Conservation (phyloP, 768 basidiomycete species). For the Sporobolomyces phaffii region DNA sequence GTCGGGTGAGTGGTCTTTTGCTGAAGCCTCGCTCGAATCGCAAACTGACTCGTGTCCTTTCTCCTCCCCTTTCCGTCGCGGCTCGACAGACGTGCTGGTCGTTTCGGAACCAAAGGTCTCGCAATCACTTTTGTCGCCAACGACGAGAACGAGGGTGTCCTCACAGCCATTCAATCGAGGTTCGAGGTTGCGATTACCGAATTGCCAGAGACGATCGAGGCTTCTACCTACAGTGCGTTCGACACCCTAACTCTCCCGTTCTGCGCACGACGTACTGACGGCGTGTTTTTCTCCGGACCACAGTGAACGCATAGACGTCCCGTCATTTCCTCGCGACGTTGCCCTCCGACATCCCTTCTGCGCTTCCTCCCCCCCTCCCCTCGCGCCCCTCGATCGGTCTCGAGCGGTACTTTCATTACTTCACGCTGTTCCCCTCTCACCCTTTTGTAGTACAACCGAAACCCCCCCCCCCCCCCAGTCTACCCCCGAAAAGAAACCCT, state of each 20-base stretch:
- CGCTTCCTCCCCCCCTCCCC: background rate
- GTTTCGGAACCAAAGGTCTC: slow-evolving; percentile 98
- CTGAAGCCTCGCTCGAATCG: background rate
- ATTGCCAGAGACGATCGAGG: slow-evolving; percentile 86
- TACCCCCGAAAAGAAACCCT: too few species aligned
- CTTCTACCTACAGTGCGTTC: slow-evolving; percentile 68
- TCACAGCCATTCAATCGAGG: slow-evolving; percentile 86
- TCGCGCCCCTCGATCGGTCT: background rate
- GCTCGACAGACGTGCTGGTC: slow-evolving; percentile 90
- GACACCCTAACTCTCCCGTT: too few species aligned
- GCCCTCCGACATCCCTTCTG: background rate
- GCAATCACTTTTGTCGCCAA: slow-evolving; percentile 94
- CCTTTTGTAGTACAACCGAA: too few species aligned
- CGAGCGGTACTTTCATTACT: too few species aligned
- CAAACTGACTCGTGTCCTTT: background rate
- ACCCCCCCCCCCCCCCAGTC: too few species aligned
- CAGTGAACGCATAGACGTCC: slow-evolving; percentile 25
- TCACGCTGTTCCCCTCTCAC: too few species aligned
- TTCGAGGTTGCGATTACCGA: slow-evolving; percentile 97
- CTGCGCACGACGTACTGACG: background rate
- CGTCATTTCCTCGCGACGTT: background rate
- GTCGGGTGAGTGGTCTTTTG: slow-evolving; percentile 53
- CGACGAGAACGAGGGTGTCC: slow-evolving; percentile 86
- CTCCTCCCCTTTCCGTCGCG: too few species aligned
- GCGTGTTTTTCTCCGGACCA: too few species aligned